phyloP scores from a whole-genome alignment of 345 rosid species.

The Angophora floribunda region DNA sequence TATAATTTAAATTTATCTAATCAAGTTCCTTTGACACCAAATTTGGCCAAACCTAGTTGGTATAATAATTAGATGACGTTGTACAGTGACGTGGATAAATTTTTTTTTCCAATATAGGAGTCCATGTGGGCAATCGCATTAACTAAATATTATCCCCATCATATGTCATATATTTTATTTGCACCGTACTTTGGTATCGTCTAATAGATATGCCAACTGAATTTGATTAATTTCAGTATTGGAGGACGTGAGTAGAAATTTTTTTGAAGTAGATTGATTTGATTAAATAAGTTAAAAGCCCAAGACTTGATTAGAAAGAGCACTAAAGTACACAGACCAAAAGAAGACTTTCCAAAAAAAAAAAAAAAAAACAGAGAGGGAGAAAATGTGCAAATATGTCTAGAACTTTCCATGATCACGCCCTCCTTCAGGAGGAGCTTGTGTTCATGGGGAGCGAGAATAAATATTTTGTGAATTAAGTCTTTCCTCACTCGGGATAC shows the following conservation, averaged over 20 bases:
- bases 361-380: background rate
- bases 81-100: background rate
- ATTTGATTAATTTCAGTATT: background rate
- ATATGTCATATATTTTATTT: background rate
- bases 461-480: background rate
- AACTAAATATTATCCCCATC: background rate
- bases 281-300: background rate
- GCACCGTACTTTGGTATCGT: background rate
- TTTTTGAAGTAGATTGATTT: background rate
- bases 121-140: background rate
- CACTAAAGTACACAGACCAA: background rate
- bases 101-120: background rate
- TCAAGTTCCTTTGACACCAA: too few species aligned
- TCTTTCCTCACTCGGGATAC: fast-evolving
- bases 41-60: too few species aligned
- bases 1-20: too few species aligned
- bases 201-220: background rate
- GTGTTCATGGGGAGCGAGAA: background rate
- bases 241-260: background rate
- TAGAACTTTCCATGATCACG: background rate
- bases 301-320: background rate
- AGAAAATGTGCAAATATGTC: background rate
- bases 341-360: background rate
- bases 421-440: background rate
- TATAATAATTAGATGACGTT: background rate